These are phyloP conservation scores for Fusarium tricinctum DNA, from an alignment of 2,329 filamentous ascomycete genomes.

Conservation along the genomic window DNA sequence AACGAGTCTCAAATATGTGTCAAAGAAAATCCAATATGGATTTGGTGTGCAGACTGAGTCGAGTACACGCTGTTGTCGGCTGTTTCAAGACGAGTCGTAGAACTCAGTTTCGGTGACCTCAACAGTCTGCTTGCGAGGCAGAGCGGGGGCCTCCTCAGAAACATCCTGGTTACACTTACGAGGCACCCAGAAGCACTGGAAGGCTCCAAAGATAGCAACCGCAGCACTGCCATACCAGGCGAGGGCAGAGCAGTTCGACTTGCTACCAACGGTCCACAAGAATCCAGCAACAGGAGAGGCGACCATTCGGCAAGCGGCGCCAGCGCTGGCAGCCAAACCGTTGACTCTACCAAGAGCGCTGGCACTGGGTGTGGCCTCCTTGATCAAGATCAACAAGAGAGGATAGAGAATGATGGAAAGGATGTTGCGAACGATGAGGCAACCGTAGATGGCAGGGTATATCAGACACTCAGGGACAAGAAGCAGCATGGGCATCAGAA, in stretches of 20 bases:
- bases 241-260: slow-evolving; percentile 70
- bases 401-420: slow-evolving; percentile 76
- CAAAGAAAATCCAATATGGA: not conserved
- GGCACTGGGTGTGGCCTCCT: slow-evolving; percentile 72
- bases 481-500: slow-evolving; percentile 71
- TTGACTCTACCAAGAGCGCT: slow-evolving; percentile 74
- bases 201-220: slow-evolving; percentile 68
- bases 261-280: slow-evolving; percentile 72
- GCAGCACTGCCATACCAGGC: slow-evolving; percentile 74
- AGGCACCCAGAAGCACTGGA: slow-evolving; percentile 71
- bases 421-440: slow-evolving; percentile 70
- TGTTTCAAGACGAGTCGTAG: slow-evolving; percentile 44
- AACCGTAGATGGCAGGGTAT: slow-evolving; percentile 70
- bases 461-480: slow-evolving; percentile 66
- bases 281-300: slow-evolving; percentile 75
- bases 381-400: slow-evolving; percentile 75
- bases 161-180: slow-evolving; percentile 48
- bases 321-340: slow-evolving; percentile 74
- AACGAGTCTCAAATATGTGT: slow-evolving; percentile 9
- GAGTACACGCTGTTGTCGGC: not conserved
- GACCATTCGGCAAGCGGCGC: slow-evolving; percentile 76
- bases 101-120: slow-evolving; percentile 53
- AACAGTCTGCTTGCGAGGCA: slow-evolving; percentile 38
- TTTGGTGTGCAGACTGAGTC: not conserved
- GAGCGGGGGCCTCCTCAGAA: slow-evolving; percentile 51